Conservation (phyloP, 2,329 filamentous ascomycete genomes). For the Alternaria metachromatica region DNA sequence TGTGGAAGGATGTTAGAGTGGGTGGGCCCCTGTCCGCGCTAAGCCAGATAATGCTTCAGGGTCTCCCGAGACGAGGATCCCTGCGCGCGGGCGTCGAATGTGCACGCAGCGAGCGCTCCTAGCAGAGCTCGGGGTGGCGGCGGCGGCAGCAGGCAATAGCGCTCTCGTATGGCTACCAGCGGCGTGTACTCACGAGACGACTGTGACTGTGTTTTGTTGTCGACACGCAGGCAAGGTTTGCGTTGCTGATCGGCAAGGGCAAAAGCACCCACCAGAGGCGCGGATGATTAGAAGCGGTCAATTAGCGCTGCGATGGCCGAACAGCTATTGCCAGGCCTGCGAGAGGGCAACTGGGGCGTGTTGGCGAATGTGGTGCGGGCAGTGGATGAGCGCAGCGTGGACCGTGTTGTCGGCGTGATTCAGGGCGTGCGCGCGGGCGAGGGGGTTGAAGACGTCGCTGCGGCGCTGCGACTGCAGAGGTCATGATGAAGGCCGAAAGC, state of each 20-base stretch:
- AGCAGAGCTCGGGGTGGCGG: constrained; percentile 8
- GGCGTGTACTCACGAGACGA: not conserved
- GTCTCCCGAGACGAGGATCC: constrained; percentile 14
- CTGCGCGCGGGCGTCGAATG: constrained; percentile 21
- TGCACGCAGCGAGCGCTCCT: not conserved
- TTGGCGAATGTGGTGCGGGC: not conserved
- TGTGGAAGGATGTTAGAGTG: constrained; percentile 31
- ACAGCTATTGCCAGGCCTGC: not conserved
- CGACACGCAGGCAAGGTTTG: not conserved
- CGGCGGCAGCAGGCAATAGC: constrained; percentile 8
- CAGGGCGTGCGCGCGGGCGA: not conserved
- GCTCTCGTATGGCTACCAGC: not conserved
- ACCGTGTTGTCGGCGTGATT: not conserved
- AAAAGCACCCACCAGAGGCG: constrained; percentile 5
- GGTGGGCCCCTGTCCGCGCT: constrained; percentile 10
- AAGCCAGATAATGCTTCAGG: constrained; percentile 13
- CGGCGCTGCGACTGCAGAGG: not conserved
- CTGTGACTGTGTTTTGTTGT: not conserved
- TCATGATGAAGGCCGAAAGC: not conserved
- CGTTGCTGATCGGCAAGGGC: constrained; percentile 4
- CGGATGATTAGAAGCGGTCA: constrained; percentile 17
- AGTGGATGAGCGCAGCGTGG: not conserved
- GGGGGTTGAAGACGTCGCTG: not conserved
- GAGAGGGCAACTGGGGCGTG: not conserved
- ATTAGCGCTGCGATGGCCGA: constrained; percentile 15